Conservation (phyloP, 1,284 basidiomycete genomes). For the Apiotrichum laibachii region DNA sequence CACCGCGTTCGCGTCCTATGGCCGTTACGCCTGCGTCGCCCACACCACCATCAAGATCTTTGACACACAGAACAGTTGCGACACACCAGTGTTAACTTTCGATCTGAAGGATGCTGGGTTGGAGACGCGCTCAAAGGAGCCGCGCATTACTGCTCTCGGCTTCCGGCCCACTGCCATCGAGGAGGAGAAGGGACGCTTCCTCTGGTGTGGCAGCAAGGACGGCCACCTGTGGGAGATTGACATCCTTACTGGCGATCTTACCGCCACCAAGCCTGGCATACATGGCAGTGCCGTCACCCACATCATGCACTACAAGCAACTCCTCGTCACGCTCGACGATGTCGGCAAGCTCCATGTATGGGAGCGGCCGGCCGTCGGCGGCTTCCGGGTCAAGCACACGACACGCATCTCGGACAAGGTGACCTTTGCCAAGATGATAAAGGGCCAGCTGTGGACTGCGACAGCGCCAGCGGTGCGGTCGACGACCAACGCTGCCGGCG, state of each 20-base stretch:
- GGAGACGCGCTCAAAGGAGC: slow-evolving; percentile 60
- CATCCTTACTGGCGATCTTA: slow-evolving; percentile 59
- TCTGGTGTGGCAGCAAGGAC: slow-evolving; percentile 87
- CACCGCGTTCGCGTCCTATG: slow-evolving; percentile 61
- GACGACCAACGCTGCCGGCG: slow-evolving; percentile 49
- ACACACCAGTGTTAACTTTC: slow-evolving; percentile 53
- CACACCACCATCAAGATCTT: slow-evolving; percentile 63
- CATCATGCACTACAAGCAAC: slow-evolving; percentile 66
- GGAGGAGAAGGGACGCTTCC: slow-evolving; percentile 53
- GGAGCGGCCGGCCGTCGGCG: slow-evolving; percentile 28
- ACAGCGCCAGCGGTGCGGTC: slow-evolving; percentile 48
- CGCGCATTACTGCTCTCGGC: slow-evolving; percentile 70
- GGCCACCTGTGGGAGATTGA: slow-evolving; percentile 81
- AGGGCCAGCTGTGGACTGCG: slow-evolving; percentile 73
- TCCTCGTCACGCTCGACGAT: slow-evolving; percentile 78
- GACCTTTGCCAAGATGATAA: slow-evolving; percentile 70
- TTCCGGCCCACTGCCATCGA: slow-evolving; percentile 62
- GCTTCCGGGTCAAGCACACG: slow-evolving; percentile 56
- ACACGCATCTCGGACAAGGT: slow-evolving; percentile 74
- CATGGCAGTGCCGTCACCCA: slow-evolving; percentile 67
- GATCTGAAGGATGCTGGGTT: slow-evolving; percentile 63
- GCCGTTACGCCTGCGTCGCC: slow-evolving; percentile 63
- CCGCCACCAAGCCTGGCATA: slow-evolving; percentile 59
- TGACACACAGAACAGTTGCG: slow-evolving; percentile 44
- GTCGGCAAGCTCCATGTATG: slow-evolving; percentile 76